Evolutionary conservation across 306 rosid species (phyloP), one percentile per base, ranked within the genome.

Genomic region (Coriaria nepalensis): DNA sequence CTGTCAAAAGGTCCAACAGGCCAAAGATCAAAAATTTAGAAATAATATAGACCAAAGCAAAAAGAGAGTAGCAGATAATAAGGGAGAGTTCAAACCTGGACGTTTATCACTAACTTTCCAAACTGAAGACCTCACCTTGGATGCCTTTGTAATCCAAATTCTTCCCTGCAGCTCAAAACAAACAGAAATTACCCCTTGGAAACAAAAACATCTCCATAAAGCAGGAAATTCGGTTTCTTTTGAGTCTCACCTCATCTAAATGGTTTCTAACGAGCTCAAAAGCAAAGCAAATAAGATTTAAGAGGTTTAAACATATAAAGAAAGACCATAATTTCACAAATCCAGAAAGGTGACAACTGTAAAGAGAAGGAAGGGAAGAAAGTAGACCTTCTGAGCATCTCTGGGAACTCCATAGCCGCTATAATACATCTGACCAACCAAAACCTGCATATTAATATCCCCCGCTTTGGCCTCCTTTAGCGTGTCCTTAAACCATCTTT

Each of bases 381-480:
- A 48, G 43, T 38, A 14, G 12, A 90, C 95, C 98, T 79, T 75
- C 40, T 90, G 94, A 40, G 74, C 74, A 69, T 90, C 95, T 75
- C 79, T 79, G 43, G 92, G 67, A 55, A 81, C 61, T 9, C 98
- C 98, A 81, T 85, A 85, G 59, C 98, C 98, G 55, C 67, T 80
- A 40, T 47, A 77, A 59, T 85, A 90, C 98, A 90, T 90, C 83
- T 90, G 95, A 40, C 84, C 93, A 13, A 85, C 79, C 79, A 85
- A 68, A 37, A 90, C 75, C 77, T 90, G 95, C 98, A 90, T 90
- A 65, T 85, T 90, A 12, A 85, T 65, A 35, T 90, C 94, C 10
- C 98, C 95, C 0, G 66, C 67, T 67, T 77, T 90, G 40, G 98
- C 98, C 55, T 90, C 94, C 59, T 75, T 90, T 4, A 90, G 71